Base-by-base conservation (phyloP, 1,284 basidiomycete species). In the Malassezia yamatoensis region DNA sequence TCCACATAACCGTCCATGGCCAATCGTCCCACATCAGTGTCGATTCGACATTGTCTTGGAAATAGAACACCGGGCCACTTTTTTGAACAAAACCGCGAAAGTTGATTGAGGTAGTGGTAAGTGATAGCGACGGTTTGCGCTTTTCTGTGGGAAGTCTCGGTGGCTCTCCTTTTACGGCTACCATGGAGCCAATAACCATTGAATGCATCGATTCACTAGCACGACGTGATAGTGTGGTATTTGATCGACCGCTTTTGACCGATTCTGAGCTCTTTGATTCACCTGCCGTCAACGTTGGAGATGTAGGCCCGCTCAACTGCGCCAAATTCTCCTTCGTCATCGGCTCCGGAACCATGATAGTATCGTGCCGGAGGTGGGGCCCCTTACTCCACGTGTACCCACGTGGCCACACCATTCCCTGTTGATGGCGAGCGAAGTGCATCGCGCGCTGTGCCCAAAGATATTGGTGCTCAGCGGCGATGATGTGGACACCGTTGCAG, bases 41-140 rank as follows among this genome's bases (percentile, higher is more conserved):
- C 21, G 67, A 64, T 45, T 70, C 68, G 12, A 73, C 68, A 1
- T 60, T 62, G 53, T 74, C 72, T 45, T 74, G 72, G 50, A 74
- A 69, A 58, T 61, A 70, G 50, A 74, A 74, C 52, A 74, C 56
- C 2, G 70, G 69, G 3, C 69, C 69, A 10, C 62, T 65, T 53
- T 73, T 74, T 41, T 74, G 70, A 15, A 71, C 68, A 42, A 74
- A 74, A 5, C 65, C 70, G 21, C 72, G 64, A 37, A 74, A 71
- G 59, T 74, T 74, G 34, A 63, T 58, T 20, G 72, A 70, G 8
- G 68, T 72, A 1, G 68, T 68, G 0, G 67, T 58, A 5, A 74
- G 52, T n/a, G 64, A 66, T 5, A 74, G 63, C 6, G 67, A 60
- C 34, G 63, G 64, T 54, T 74, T 74, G 47, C 65, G 66, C 61